phyloP scores from a whole-genome alignment of 331 rosid species.

The Quercus phellos region DNA sequence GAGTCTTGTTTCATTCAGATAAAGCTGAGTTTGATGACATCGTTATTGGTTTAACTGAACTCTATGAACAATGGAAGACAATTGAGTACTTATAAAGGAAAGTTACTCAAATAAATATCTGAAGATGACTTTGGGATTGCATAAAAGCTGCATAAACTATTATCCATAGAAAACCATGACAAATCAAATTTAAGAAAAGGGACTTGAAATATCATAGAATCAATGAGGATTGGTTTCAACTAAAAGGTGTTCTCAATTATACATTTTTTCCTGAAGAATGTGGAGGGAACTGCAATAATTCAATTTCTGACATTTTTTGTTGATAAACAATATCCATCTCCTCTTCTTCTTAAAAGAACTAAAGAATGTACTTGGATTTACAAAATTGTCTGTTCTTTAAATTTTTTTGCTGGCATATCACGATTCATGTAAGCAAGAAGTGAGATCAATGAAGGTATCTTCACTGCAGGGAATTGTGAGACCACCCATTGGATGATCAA shows the following conservation, averaged over 20 bases:
- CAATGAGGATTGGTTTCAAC: too few species aligned
- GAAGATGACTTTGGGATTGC: too few species aligned
- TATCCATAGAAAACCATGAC: too few species aligned
- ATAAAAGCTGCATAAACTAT: too few species aligned
- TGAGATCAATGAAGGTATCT: constrained; percentile 19
- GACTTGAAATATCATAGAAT: too few species aligned
- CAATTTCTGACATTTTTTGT: background rate
- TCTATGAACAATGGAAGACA: too few species aligned
- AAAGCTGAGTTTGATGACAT: too few species aligned
- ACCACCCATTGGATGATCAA: constrained; percentile 33
- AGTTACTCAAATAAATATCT: too few species aligned
- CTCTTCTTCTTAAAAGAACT: background rate
- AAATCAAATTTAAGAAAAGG: too few species aligned
- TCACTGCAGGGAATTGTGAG: constrained; percentile 38
- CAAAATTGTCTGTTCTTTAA: background rate
- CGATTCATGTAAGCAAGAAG: background rate
- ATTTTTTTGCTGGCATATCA: background rate
- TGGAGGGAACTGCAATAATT: background rate
- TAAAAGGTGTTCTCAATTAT: background rate
- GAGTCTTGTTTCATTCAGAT: too few species aligned
- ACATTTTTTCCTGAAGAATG: background rate
- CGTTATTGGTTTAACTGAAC: too few species aligned
- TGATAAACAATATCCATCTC: background rate
- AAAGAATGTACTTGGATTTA: background rate
- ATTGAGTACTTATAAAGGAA: too few species aligned